These are phyloP conservation scores for Wickerhamomyces tratensis DNA, from an alignment of 805 yeast species.

Conservation along the genomic window DNA sequence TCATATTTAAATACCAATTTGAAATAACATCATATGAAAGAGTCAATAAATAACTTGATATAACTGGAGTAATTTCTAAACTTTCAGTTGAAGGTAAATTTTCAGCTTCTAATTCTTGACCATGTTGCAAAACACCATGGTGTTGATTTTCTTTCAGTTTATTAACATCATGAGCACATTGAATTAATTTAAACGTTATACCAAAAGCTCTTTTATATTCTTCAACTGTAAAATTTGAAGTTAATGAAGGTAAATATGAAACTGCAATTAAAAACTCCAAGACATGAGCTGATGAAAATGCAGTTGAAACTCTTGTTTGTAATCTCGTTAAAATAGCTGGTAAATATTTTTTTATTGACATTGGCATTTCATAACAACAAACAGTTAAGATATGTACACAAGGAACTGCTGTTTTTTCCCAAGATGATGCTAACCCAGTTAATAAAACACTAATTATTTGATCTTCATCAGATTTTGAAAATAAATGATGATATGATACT, in stretches of 20 bases:
- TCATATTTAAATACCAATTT: slow-evolving; percentile 62
- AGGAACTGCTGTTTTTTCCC: slow-evolving; percentile 75
- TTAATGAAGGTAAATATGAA: slow-evolving; percentile 54
- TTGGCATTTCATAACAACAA: slow-evolving; percentile 75
- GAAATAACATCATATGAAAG: slow-evolving; percentile 62
- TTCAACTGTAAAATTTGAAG: slow-evolving; percentile 64
- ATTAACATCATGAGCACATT: slow-evolving; percentile 49
- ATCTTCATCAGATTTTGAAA: slow-evolving; percentile 52
- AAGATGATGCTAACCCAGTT: slow-evolving; percentile 47
- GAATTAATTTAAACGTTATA: slow-evolving; percentile 71
- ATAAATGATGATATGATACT: slow-evolving; percentile 46
- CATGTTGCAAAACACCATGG: slow-evolving; percentile 18
- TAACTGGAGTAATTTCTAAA: slow-evolving; percentile 33
- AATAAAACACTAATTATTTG: slow-evolving; percentile 50
- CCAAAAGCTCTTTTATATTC: slow-evolving; percentile 78
- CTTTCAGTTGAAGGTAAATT: slow-evolving; percentile 42
- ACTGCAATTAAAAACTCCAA: slow-evolving; percentile 65
- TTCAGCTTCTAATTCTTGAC: slow-evolving; percentile 43
- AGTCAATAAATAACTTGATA: slow-evolving; percentile 51
- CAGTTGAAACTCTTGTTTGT: slow-evolving; percentile 65
- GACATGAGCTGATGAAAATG: slow-evolving; percentile 61
- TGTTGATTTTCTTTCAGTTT: slow-evolving; percentile 17
- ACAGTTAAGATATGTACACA: slow-evolving; percentile 67
- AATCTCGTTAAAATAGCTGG: slow-evolving; percentile 62
- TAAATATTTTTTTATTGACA: slow-evolving; percentile 58